Evolutionary conservation across 768 basidiomycete genomes (phyloP).

Genomic region (Lactifluus piperatus): DNA sequence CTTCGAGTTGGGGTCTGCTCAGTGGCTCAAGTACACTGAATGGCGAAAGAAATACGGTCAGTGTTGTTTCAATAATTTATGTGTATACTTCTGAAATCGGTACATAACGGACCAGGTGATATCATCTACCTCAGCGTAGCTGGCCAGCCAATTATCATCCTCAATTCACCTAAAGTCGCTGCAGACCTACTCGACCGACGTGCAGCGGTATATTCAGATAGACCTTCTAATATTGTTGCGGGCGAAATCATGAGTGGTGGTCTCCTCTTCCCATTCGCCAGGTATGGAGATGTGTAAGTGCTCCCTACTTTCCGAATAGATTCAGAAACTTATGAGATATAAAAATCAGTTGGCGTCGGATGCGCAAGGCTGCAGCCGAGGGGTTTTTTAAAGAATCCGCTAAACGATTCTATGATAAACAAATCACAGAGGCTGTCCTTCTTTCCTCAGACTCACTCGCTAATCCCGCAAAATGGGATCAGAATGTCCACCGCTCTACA

Average conservation of each 20-base stretch:
- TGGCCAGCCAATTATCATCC: too few species aligned
- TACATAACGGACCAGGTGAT: not conserved
- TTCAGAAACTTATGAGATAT: not conserved
- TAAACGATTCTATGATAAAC: not conserved
- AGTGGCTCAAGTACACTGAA: constrained; percentile 3
- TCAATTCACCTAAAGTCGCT: constrained; percentile 2
- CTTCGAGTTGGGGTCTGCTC: not conserved
- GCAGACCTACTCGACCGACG: constrained; percentile 2
- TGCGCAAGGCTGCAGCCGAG: not conserved
- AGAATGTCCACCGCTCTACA: too few species aligned
- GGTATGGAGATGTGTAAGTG: not conserved
- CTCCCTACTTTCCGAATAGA: not conserved
- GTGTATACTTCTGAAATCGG: too few species aligned
- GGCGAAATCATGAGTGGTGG: not conserved
- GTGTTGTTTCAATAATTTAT: not conserved
- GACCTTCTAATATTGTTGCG: not conserved
- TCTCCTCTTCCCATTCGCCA: not conserved
- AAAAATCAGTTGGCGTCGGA: not conserved
- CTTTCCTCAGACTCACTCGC: too few species aligned
- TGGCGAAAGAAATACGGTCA: constrained; percentile 11
- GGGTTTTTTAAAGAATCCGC: not conserved
- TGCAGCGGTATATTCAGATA: constrained; percentile 4
- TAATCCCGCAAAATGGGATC: too few species aligned
- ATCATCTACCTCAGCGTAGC: too few species aligned
- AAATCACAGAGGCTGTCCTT: too few species aligned